A percentile compares a stretch with the other conserved stretches of the same genome.
Evolutionary conservation across 441 rosid species (phyloP).

Genomic region (Euphorbia celastroides): DNA sequence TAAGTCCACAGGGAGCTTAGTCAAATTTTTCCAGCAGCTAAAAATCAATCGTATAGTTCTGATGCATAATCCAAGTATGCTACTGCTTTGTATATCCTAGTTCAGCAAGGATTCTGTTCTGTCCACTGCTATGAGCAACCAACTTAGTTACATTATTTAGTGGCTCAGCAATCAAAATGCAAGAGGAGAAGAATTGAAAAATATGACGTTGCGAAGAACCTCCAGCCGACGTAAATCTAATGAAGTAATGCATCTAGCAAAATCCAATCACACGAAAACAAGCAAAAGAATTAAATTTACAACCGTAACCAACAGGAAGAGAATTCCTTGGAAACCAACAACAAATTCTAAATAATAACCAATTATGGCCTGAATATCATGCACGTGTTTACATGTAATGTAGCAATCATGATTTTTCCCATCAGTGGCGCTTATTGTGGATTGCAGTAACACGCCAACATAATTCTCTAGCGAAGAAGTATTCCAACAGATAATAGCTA

Average conservation of each 20-base stretch:
- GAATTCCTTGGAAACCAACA: not conserved
- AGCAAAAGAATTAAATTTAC: not conserved
- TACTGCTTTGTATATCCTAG: not conserved
- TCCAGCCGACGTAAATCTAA: not conserved
- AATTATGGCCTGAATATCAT: not conserved
- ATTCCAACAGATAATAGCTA: not conserved
- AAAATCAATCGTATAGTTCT: not conserved
- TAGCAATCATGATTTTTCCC: not conserved
- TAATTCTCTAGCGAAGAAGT: not conserved
- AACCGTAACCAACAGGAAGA: not conserved
- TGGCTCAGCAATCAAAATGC: not conserved
- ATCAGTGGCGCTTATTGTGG: not conserved
- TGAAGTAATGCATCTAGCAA: not conserved
- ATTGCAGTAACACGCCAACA: not conserved
- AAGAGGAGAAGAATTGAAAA: not conserved
- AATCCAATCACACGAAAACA: not conserved
- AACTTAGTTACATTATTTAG: not conserved
- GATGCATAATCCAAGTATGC: not conserved
- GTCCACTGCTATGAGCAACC: not conserved
- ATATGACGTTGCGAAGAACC: not conserved
- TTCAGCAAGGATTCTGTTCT: not conserved
- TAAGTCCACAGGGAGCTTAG: not conserved
- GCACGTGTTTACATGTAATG: not conserved
- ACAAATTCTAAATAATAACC: not conserved
- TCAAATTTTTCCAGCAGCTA: not conserved